Evolutionary conservation across 306 rosid genomes (phyloP), one percentile per base, ranked within the genome.

Genomic region (Vicia faba): DNA sequence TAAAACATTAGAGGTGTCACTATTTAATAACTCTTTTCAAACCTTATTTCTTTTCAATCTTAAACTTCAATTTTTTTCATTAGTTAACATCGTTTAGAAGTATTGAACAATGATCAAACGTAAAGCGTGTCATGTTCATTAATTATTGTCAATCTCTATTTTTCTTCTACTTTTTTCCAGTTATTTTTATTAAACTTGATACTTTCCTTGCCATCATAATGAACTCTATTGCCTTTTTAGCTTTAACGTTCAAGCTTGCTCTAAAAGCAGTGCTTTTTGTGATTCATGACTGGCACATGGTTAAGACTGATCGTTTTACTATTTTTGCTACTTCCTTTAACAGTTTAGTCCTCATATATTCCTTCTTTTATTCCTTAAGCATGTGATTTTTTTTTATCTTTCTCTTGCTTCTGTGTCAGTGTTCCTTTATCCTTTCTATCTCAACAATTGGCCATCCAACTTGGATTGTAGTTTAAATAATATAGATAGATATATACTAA

Each of bases 381-480:
- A 8, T 73, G 46, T 66, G 31, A 40, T 66, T 8, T 19, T 10
- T 46, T 58, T 57, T 58, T 8, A 55, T 54, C 53, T 49, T 50
- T 55, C 51, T 54, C 41, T 78, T 73, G 39, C 63, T 79, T 78
- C n/a, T 5, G 12, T 53, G 71, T 33, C 62, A 31, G 7, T 60
- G 12, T 39, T 54, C 56, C 75, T 54, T 68, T 69, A 36, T 69
- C 55, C 51, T 45, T 69, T 57, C 65, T 60, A 5, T 40, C 26
- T 69, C 50, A 3, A 38, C 54, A 64, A 74, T 31, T 56, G 45
- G 20, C 41, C 65, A 74, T 57, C 39, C 44, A 23, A 19, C 65
- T 58, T 74, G 44, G 44, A 7, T 53, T 53, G 29, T 64, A 69
- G 45, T 59, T 11, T 54, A 38, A 41, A 15, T 26, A 53, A 23